These are phyloP conservation scores for Darksidea phi DNA, from an alignment of 495 filamentous ascomycete genomes.

Conservation along the genomic window DNA sequence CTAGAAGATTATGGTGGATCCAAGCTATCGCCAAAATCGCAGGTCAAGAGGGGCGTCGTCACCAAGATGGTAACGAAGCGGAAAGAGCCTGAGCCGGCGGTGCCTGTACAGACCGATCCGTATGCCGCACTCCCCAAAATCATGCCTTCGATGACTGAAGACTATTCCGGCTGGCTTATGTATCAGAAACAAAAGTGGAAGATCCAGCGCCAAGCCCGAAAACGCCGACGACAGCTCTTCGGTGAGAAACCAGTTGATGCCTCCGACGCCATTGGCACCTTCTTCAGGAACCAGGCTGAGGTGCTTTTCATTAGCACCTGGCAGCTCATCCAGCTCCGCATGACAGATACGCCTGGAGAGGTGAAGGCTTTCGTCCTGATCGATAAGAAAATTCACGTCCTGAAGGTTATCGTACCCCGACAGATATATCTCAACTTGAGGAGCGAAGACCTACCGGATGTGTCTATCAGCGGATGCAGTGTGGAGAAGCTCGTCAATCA, in stretches of 20 bases:
- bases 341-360: slow-evolving; percentile 77
- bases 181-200: slow-evolving; percentile 99
- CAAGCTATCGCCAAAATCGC: slow-evolving; percentile 57
- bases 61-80: slow-evolving; percentile 72
- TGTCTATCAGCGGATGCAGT: slow-evolving; percentile 80
- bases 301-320: slow-evolving; percentile 85
- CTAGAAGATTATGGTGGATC: slow-evolving; percentile 80
- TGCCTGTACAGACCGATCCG: slow-evolving; percentile 64
- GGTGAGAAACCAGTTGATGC: slow-evolving; percentile 73
- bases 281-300: slow-evolving; percentile 89
- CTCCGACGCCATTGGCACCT: slow-evolving; percentile 73
- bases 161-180: slow-evolving; percentile 84
- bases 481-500: slow-evolving; percentile 84
- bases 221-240: slow-evolving; percentile 86
- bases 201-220: slow-evolving; percentile 88
- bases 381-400: slow-evolving; percentile 79
- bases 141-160: slow-evolving; percentile 83
- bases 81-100: slow-evolving; percentile 65
- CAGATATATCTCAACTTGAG: slow-evolving; percentile 91
- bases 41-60: slow-evolving; percentile 62
- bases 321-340: slow-evolving; percentile 85
- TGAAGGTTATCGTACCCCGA: slow-evolving; percentile 87
- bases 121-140: slow-evolving; percentile 77
- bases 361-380: slow-evolving; percentile 89
- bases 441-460: slow-evolving; percentile 78